phyloP scores from a whole-genome alignment of 495 filamentous ascomycete species.

The Penicillium silybi region DNA sequence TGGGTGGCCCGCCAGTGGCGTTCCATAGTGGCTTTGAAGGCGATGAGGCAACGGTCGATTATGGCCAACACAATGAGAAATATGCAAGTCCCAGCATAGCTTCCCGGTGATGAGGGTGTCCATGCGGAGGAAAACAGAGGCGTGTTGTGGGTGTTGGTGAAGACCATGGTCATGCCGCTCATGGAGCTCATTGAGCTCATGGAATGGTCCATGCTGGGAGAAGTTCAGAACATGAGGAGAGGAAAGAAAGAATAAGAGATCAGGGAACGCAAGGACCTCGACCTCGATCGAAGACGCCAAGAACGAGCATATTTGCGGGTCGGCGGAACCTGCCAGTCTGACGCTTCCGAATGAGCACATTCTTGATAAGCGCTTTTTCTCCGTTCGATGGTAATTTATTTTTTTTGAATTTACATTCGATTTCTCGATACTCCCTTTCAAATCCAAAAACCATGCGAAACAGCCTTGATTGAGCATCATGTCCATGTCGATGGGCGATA shows the following conservation, averaged over 20 bases:
- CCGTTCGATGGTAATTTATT: neutral
- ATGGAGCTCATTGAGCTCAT: constrained; percentile 10
- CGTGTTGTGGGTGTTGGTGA: constrained; percentile 61
- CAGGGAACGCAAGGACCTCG: neutral
- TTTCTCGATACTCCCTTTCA: neutral
- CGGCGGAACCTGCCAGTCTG: neutral
- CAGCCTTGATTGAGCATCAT: constrained; percentile 7
- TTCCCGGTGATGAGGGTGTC: constrained; percentile 62
- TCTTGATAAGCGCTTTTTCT: constrained; percentile 11
- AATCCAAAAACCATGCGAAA: neutral
- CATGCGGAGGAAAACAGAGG: constrained; percentile 71
- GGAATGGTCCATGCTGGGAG: constrained; percentile 12
- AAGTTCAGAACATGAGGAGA: constrained; percentile 1
- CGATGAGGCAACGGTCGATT: constrained; percentile 63
- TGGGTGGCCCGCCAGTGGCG: constrained; percentile 58
- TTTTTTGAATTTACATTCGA: neutral
- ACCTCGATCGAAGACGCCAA: neutral
- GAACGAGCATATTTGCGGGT: constrained; percentile 9
- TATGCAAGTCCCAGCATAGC: constrained; percentile 82
- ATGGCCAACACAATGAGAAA: constrained; percentile 74
- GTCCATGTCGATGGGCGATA: constrained; percentile 29
- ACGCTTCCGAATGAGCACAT: constrained; percentile 8
- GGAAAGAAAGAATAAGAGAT: neutral
- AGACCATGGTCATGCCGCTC: constrained; percentile 43
- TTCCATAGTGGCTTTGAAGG: constrained; percentile 57